Percentiles rank a stretch among this genome's conserved stretches.
These are phyloP conservation scores for Hypoxylon sp. DNA, from an alignment of 2,329 filamentous ascomycete species.

Conservation along the genomic window DNA sequence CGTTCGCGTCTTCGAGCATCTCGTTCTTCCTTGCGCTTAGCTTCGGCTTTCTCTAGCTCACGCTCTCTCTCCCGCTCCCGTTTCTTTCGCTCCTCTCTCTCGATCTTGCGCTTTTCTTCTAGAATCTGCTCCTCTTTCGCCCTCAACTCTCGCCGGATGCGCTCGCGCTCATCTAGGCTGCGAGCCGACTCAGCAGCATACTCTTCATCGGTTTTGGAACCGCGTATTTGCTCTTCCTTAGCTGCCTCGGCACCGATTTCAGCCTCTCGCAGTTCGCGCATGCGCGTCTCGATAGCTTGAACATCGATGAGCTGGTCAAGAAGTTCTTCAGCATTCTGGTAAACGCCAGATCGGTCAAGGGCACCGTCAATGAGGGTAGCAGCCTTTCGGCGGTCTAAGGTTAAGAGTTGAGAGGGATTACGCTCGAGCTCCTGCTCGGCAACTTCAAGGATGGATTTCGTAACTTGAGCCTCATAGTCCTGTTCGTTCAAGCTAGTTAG, in stretches of 20 bases:
- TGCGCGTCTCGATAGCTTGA: conserved; percentile 75
- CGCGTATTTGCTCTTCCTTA: conserved; percentile 73
- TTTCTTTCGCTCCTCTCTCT: conserved; percentile 68
- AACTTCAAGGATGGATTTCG: conserved; percentile 76
- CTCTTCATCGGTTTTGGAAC: conserved; percentile 80
- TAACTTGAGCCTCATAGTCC: conserved; percentile 79
- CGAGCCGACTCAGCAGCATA: conserved; percentile 77
- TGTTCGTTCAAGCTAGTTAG: conserved; percentile 54
- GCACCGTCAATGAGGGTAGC: conserved; percentile 83
- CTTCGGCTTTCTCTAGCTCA: conserved; percentile 65
- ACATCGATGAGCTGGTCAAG: conserved; percentile 79
- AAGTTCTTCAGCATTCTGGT: conserved; percentile 77
- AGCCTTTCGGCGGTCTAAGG: conserved; percentile 80
- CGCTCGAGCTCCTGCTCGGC: conserved; percentile 82
- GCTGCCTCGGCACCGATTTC: conserved; percentile 80
- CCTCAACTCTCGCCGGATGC: conserved; percentile 71
- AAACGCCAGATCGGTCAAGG: conserved; percentile 81
- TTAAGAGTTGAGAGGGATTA: conserved; percentile 78
- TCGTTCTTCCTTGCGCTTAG: conserved; percentile 65
- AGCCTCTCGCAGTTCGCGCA: conserved; percentile 76
- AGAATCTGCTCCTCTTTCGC: conserved; percentile 72
- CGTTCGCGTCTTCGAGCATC: conserved; percentile 64
- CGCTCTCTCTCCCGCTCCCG: conserved; percentile 65
- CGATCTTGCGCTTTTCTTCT: conserved; percentile 72
- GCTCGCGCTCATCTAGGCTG: conserved; percentile 72